These are phyloP conservation scores for Brassica juncea DNA, from an alignment of 345 rosid species.

Conservation along the genomic window DNA sequence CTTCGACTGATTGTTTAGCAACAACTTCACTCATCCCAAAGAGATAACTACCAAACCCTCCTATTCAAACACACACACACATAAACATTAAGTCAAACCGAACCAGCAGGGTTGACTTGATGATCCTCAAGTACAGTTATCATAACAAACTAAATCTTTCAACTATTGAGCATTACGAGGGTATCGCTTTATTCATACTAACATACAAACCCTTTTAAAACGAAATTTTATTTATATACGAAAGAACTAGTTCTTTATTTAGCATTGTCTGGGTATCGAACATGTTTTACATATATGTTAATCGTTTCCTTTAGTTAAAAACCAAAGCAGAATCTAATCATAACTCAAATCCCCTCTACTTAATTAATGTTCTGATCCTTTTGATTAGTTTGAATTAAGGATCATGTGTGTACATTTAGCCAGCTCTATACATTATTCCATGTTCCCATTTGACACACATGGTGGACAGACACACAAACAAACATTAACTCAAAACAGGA, in stretches of 20 bases:
- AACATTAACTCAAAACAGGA: not conserved
- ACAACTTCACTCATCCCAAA: slow-evolving; percentile 58
- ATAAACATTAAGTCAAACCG: not conserved
- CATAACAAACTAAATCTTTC: not conserved
- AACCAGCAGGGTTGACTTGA: not conserved
- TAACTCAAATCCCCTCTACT: not conserved
- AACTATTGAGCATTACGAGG: not conserved
- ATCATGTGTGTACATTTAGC: slow-evolving; percentile 8
- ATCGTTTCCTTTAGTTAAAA: not conserved
- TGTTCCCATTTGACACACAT: slow-evolving; percentile 26
- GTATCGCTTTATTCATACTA: not conserved
- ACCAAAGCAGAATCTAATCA: slow-evolving; percentile 1
- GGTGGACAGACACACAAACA: not conserved
- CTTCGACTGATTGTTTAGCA: slow-evolving; percentile 51
- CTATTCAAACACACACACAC: slow-evolving; percentile 27
- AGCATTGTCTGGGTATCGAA: not conserved
- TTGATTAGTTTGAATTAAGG: not conserved
- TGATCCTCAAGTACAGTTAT: not conserved
- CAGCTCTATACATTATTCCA: not conserved
- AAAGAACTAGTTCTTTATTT: not conserved
- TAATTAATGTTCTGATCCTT: not conserved
- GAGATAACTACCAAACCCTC: slow-evolving; percentile 69
- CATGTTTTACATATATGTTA: not conserved
- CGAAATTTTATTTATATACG: not conserved
- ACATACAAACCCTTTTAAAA: no score